These are phyloP conservation scores for Aspergillus candidus DNA, from an alignment of 2,329 filamentous ascomycete genomes.

Conservation along the genomic window DNA sequence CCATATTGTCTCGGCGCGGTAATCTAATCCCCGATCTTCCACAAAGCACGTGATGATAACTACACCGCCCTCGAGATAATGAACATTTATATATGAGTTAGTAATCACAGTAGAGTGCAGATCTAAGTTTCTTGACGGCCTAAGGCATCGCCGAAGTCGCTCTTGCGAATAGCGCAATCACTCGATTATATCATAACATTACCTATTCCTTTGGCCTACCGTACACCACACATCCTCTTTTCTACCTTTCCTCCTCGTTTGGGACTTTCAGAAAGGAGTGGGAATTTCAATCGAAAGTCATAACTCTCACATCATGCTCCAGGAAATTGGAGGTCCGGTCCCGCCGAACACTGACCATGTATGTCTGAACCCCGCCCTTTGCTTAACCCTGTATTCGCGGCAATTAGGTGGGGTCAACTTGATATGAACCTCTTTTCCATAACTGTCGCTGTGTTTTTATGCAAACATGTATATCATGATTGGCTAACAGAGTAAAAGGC, in stretches of 20 bases:
- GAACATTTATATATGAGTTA: too few relatives aligned
- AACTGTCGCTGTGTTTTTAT: too few relatives aligned
- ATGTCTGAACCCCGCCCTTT: conserved; percentile 35
- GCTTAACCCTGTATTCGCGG: conserved; percentile 14
- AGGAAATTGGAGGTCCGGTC: conserved; percentile 61
- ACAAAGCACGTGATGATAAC: conserved; percentile 7
- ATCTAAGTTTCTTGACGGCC: neutral
- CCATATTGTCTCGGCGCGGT: neutral
- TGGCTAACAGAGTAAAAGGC: conserved; percentile 53
- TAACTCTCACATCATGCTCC: conserved; percentile 26
- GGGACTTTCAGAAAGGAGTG: too few relatives aligned
- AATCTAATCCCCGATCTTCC: conserved; percentile 12
- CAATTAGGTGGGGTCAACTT: too few relatives aligned
- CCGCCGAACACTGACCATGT: conserved; percentile 74
- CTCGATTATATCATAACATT: too few relatives aligned
- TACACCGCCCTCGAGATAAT: neutral
- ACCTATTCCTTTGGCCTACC: too few relatives aligned
- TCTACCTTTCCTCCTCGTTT: neutral
- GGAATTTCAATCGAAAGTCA: too few relatives aligned
- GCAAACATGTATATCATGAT: neutral
- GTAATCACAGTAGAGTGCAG: too few relatives aligned
- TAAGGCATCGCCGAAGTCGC: conserved; percentile 15
- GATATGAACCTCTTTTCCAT: too few relatives aligned
- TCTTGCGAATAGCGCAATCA: neutral
- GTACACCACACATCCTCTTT: neutral